A percentile compares a stretch with the other conserved stretches of the same genome.
These are phyloP conservation scores for Patellifolia procumbens DNA, from an alignment of 179 eudicot genomes.

Conservation along the genomic window DNA sequence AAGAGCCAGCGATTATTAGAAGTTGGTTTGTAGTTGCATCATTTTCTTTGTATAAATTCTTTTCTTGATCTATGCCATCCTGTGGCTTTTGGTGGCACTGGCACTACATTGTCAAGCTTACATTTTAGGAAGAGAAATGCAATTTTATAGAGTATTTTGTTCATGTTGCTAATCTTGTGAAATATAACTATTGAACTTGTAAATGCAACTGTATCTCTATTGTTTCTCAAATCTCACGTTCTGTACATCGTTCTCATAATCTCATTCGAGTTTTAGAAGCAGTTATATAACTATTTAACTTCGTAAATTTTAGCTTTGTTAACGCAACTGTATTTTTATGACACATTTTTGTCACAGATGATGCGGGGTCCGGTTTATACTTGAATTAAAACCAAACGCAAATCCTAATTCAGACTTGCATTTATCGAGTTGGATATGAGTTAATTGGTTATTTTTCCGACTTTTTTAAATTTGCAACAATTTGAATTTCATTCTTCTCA, in stretches of 20 bases:
- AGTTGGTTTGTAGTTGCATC: not conserved
- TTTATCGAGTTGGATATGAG: no score
- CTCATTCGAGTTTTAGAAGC: not conserved
- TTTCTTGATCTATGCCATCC: not conserved
- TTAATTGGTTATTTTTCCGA: no score
- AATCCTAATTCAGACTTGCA: no score
- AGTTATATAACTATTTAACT: no score
- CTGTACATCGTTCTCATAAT: not conserved
- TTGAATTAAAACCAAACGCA: no score
- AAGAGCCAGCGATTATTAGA: conserved; percentile 65
- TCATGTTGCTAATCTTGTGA: conserved; percentile 16
- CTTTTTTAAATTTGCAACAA: no score
- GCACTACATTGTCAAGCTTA: conserved; percentile 16
- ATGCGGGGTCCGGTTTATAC: no score
- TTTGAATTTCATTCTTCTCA: no score
- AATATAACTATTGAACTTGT: conserved; percentile 18
- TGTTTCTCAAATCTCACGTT: not conserved
- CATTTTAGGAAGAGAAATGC: conserved; percentile 15
- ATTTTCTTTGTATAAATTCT: conserved; percentile 21
- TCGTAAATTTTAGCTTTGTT: no score
- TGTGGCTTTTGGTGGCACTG: conserved; percentile 12
- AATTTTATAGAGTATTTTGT: not conserved
- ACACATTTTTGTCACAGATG: no score
- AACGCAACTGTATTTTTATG: no score
- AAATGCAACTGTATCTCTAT: not conserved